Evolutionary conservation across 2,329 filamentous ascomycete genomes (phyloP).

Genomic region (Verticillium zaregamsianum): DNA sequence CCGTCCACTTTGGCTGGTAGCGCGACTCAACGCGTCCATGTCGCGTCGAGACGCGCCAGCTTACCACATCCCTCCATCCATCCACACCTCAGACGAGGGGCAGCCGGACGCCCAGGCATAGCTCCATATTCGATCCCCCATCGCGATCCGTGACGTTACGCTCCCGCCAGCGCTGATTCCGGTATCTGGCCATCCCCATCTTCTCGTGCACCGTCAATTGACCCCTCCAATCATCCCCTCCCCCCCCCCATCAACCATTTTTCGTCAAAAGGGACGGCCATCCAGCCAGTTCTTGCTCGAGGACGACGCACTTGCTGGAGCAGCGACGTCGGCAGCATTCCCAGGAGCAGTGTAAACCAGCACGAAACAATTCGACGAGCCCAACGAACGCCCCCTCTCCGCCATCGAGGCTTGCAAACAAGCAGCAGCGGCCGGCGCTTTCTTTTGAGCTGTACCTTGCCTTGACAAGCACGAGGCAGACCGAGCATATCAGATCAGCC

Average conservation of each 20-base stretch:
- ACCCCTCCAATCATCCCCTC: background rate
- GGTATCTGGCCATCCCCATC: background rate
- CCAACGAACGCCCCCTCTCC: background rate
- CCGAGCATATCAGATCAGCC: background rate
- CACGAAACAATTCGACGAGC: background rate
- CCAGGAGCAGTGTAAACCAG: background rate
- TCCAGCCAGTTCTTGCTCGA: background rate
- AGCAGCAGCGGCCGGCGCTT: background rate
- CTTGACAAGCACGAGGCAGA: background rate
- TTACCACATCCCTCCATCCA: background rate
- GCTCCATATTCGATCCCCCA: background rate
- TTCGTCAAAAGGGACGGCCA: background rate
- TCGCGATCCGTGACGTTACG: background rate
- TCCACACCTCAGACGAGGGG: background rate
- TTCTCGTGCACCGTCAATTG: background rate
- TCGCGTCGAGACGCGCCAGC: background rate
- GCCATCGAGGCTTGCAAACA: background rate
- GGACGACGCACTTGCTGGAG: too few species aligned
- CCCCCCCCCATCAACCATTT: background rate
- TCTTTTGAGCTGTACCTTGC: background rate
- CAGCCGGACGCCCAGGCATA: background rate
- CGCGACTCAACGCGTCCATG: background rate
- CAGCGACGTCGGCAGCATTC: background rate
- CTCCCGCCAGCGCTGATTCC: background rate
- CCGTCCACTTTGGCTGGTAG: background rate